These are phyloP conservation scores for Eimeria sp. DNA, from an alignment of 169 alveolate genomes.

Conservation along the genomic window DNA sequence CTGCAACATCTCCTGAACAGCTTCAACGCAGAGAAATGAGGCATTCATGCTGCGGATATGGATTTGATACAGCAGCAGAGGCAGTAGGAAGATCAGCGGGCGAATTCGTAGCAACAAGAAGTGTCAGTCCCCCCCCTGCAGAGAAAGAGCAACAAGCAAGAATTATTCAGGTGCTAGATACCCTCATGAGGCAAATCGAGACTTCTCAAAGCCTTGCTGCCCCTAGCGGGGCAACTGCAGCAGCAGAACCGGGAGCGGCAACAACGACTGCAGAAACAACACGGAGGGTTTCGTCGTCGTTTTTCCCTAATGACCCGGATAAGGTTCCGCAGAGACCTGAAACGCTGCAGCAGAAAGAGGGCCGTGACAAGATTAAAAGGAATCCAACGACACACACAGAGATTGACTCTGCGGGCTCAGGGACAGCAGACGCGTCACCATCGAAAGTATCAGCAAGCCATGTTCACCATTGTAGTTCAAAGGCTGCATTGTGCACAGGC, in stretches of 20 bases:
- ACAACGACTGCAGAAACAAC: background rate
- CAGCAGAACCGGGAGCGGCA: constrained; percentile 48
- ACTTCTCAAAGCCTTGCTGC: constrained; percentile 14
- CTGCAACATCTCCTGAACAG: background rate
- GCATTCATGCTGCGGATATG: background rate
- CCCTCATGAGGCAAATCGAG: constrained; percentile 59
- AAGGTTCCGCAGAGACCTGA: background rate
- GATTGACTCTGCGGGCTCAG: background rate
- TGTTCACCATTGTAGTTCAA: background rate
- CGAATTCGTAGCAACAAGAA: background rate
- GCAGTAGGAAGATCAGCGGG: constrained; percentile 19
- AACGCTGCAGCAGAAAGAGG: background rate
- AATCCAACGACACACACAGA: background rate
- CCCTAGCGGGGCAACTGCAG: background rate
- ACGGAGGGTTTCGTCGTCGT: constrained; percentile 9
- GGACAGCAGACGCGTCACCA: background rate
- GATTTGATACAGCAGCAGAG: background rate
- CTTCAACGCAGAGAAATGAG: background rate
- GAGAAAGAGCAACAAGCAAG: constrained; percentile 17
- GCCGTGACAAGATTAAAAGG: background rate
- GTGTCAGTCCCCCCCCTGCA: background rate
- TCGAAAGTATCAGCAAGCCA: background rate
- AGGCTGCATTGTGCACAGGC: background rate
- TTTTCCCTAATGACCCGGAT: background rate
- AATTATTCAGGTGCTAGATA: constrained; percentile 33